Base-by-base conservation (phyloP, 192 early-diverging fungal genomes). In the Ambispora gerdemannii region DNA sequence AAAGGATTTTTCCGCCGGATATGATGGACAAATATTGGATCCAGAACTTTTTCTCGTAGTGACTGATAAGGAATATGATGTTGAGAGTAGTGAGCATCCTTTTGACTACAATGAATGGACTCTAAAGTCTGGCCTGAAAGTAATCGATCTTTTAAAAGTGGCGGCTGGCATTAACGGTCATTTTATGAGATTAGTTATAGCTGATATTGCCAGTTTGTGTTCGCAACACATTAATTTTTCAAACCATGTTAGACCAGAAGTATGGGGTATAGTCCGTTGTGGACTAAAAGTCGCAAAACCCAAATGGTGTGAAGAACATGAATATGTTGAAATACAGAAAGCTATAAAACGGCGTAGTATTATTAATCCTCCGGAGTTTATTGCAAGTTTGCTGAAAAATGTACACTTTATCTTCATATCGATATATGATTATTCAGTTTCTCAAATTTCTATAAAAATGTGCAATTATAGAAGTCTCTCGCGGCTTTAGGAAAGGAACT, bases 111-210 rank as follows among this genome's bases (percentile, higher is more conserved):
- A 67, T 22, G 50, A 67, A 67, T 67, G 28, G 49, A 67, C 17
- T 22, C 19, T 52, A 51, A 32, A 67, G 28, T 67, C 65, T 34
- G 50, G 50, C 28, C 50, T 67, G 19, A 15, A 3, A 33, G 65
- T 67, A 67, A 67, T 53, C 17, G 65, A 67, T 67, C 65, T 67
- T 52, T 67, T 67, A 67, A 51, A 67, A 67, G 32, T 67, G 0
- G 65, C 28, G 1, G 65, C 50, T n/a, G 50, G 49, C 10, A 67
- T 65, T 50, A 65, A 27, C 0, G 43, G 63, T 65, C 43, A 65
- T 67, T 67, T 67, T 15, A 51, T 67, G 50, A 67, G 64, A 31
- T 67, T 11, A 52, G 64, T 52, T 52, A 67, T 52, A 11, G 49
- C 13, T 67, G 19, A 6, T 67, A 67, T 67, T 67, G 17, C 6